Percentiles rank a stretch among this genome's conserved stretches.
These are phyloP conservation scores for Verticillium isaacii DNA, from an alignment of 2,329 filamentous ascomycete genomes.

Conservation along the genomic window DNA sequence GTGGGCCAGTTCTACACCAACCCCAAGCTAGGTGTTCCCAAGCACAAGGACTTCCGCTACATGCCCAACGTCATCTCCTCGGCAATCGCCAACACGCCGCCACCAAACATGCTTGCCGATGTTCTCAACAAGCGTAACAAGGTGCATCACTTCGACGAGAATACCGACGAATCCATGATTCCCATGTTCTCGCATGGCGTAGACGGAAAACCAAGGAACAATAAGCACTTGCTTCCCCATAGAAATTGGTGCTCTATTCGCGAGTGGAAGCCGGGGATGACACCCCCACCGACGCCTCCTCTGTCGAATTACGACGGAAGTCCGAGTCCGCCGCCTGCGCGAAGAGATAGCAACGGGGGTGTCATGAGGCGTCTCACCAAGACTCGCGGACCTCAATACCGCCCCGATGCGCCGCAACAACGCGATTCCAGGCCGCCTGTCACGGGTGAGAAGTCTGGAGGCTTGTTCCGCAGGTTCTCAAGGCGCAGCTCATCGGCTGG, in stretches of 20 bases:
- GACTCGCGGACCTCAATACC: slow-evolving; percentile 27
- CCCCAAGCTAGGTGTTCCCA: slow-evolving; percentile 70
- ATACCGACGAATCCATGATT: slow-evolving; percentile 95
- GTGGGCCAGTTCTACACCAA: slow-evolving; percentile 95
- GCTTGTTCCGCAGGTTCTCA: slow-evolving; percentile 29
- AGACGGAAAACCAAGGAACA: slow-evolving; percentile 84
- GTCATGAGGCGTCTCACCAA: slow-evolving; percentile 42
- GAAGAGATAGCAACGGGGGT: slow-evolving; percentile 23
- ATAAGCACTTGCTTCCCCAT: slow-evolving; percentile 81
- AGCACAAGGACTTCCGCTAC: slow-evolving; percentile 90
- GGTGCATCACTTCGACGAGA: slow-evolving; percentile 62
- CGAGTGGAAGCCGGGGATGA: slow-evolving; percentile 73
- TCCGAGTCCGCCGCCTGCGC: slow-evolving; percentile 30
- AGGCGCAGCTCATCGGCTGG: slow-evolving; percentile 30
- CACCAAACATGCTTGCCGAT: slow-evolving; percentile 82
- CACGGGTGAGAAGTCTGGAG: slow-evolving; percentile 29
- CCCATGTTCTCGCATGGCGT: slow-evolving; percentile 87
- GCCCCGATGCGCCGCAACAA: slow-evolving; percentile 31
- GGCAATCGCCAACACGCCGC: slow-evolving; percentile 88
- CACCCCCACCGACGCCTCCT: slow-evolving; percentile 65
- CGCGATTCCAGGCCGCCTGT: slow-evolving; percentile 44
- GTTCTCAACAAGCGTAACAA: slow-evolving; percentile 92
- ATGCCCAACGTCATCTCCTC: slow-evolving; percentile 96
- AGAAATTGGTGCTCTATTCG: slow-evolving; percentile 95
- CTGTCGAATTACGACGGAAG: slow-evolving; percentile 39